Conservation (phyloP, 2,329 filamentous ascomycete species). For the Neopestalotiopsis rosae region DNA sequence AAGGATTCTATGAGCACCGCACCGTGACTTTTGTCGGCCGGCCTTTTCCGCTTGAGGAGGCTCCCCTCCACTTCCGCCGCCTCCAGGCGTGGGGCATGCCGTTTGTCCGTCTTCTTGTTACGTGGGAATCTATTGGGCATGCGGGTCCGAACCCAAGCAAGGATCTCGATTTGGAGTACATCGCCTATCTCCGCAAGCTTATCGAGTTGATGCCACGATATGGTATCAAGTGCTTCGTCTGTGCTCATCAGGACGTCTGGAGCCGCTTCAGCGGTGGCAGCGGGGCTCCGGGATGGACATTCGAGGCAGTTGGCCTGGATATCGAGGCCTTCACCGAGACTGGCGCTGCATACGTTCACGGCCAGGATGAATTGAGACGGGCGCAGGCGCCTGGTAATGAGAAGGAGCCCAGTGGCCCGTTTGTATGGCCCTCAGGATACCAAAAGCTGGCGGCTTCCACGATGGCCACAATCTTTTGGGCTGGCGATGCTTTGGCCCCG, state of each 20-base stretch:
- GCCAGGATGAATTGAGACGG: slow-evolving; percentile 38
- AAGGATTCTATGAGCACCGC: slow-evolving; percentile 46
- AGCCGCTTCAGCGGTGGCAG: slow-evolving; percentile 48
- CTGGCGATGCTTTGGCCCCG: slow-evolving; percentile 31
- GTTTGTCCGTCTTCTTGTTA: slow-evolving; percentile 46
- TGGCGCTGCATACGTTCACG: slow-evolving; percentile 41
- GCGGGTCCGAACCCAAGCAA: slow-evolving; percentile 35
- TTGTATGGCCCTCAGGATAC: slow-evolving; percentile 43
- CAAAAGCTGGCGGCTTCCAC: slow-evolving; percentile 43
- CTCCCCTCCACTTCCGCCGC: slow-evolving; percentile 43
- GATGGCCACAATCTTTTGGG: slow-evolving; percentile 35
- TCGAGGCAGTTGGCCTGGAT: slow-evolving; percentile 45
- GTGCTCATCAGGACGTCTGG: slow-evolving; percentile 50
- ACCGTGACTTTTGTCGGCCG: slow-evolving; percentile 44
- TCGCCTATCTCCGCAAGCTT: slow-evolving; percentile 42
- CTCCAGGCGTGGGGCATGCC: slow-evolving; percentile 45
- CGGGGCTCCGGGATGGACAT: slow-evolving; percentile 48
- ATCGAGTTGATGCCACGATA: slow-evolving; percentile 43
- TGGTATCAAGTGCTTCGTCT: slow-evolving; percentile 47
- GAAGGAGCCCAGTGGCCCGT: slow-evolving; percentile 41
- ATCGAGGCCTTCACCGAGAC: slow-evolving; percentile 38
- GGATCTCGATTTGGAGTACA: slow-evolving; percentile 45
- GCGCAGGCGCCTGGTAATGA: slow-evolving; percentile 31
- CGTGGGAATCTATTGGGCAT: slow-evolving; percentile 47
- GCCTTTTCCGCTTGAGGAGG: slow-evolving; percentile 44